phyloP scores from a whole-genome alignment of 371 early-diverging fungal genomes.

The Lichtheimia ramosa region DNA sequence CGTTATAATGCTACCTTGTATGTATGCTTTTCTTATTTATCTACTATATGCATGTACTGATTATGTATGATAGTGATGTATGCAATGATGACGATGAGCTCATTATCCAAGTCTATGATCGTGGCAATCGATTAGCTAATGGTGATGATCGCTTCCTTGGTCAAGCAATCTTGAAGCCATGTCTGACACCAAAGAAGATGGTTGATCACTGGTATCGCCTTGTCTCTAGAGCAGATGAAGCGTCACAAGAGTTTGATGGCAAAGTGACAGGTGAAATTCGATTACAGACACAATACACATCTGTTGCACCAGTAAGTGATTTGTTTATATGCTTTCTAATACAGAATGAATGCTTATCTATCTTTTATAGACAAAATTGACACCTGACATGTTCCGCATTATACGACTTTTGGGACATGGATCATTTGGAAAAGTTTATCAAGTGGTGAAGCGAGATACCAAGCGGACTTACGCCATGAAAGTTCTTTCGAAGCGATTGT shows the following conservation, averaged over 20 bases:
- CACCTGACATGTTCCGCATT: slow-evolving; percentile 70
- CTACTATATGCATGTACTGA: background rate
- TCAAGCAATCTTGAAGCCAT: slow-evolving; percentile 59
- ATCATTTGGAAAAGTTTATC: slow-evolving; percentile 82
- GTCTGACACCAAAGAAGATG: slow-evolving; percentile 53
- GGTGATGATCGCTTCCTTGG: slow-evolving; percentile 66
- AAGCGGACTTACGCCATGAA: slow-evolving; percentile 85
- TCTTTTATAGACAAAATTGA: slow-evolving; percentile 34
- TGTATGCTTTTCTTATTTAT: slow-evolving; percentile 16
- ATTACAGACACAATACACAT: slow-evolving; percentile 53
- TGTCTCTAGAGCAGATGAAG: slow-evolving; percentile 34
- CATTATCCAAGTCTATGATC: slow-evolving; percentile 65
- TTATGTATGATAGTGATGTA: slow-evolving; percentile 55
- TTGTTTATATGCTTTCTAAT: background rate
- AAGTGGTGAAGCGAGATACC: slow-evolving; percentile 75
- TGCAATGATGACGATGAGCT: slow-evolving; percentile 60
- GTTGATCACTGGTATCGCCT: slow-evolving; percentile 70
- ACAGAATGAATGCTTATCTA: background rate
- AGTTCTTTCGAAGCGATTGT: slow-evolving; percentile 72
- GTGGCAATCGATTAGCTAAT: slow-evolving; percentile 36
- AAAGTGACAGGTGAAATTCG: slow-evolving; percentile 67
- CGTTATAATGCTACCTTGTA: slow-evolving; percentile 71
- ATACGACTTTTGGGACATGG: slow-evolving; percentile 80
- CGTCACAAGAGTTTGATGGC: slow-evolving; percentile 36
- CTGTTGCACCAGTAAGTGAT: slow-evolving; percentile 25